These are phyloP conservation scores for Picea glauca DNA, from an alignment of 75 land plant genomes.

Conservation along the genomic window DNA sequence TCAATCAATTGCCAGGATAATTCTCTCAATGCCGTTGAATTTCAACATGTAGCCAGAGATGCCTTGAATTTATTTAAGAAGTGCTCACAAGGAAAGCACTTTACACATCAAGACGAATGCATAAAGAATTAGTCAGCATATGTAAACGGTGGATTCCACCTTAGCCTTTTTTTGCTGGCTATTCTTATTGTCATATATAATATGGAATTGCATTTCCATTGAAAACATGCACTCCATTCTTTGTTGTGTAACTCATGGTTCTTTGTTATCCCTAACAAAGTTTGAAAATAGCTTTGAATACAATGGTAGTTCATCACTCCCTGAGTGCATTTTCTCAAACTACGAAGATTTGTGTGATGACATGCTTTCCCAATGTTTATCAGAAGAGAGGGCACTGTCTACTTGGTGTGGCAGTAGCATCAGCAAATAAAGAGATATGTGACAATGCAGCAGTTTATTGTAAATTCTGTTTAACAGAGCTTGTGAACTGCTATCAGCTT, in stretches of 20 bases:
- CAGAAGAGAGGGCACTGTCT: no score
- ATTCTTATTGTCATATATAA: background rate
- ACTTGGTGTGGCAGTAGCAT: no score
- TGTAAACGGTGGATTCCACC: background rate
- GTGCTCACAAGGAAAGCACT: background rate
- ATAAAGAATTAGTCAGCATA: background rate
- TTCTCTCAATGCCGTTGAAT: background rate
- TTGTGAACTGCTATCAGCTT: constrained; percentile 28
- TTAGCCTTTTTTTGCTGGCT: background rate
- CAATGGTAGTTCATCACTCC: no score
- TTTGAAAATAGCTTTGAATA: background rate
- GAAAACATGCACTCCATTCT: background rate
- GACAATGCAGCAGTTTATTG: no score
- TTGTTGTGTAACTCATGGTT: background rate
- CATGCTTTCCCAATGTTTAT: no score
- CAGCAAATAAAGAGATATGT: no score
- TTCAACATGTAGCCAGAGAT: constrained; percentile 2
- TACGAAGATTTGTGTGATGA: no score
- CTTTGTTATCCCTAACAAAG: background rate
- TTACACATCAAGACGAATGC: background rate
- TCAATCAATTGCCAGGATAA: background rate
- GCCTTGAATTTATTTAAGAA: background rate
- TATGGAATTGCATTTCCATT: background rate
- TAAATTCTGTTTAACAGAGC: constrained; percentile 30
- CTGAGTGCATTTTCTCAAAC: no score